These are phyloP conservation scores for Cryomyces minteri DNA, from an alignment of 495 filamentous ascomycete species.

Conservation along the genomic window DNA sequence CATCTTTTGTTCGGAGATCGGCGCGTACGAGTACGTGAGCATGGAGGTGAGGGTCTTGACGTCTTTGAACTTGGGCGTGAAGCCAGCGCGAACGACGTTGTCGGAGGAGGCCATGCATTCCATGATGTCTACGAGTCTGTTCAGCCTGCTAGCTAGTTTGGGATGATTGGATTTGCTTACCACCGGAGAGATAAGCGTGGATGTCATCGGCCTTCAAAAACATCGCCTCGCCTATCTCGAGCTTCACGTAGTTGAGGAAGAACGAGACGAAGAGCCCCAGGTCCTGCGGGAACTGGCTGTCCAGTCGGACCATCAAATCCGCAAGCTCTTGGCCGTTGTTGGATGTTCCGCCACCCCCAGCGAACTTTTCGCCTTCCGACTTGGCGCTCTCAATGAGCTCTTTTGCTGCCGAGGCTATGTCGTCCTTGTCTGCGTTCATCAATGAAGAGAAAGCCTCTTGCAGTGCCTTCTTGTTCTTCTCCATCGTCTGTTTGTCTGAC, in stretches of 20 bases:
- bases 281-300: conserved; percentile 59
- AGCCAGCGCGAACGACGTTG: conserved; percentile 92
- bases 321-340: conserved; percentile 51
- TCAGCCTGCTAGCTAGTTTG: background rate
- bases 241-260: conserved; percentile 65
- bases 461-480: conserved; percentile 64
- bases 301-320: conserved; percentile 53
- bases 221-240: conserved; percentile 81
- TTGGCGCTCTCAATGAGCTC: conserved; percentile 56
- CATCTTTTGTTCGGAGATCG: conserved; percentile 90
- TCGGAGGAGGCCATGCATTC: conserved; percentile 98
- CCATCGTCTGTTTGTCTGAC: conserved; percentile 32
- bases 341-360: conserved; percentile 38
- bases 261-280: conserved; percentile 65
- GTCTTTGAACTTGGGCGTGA: conserved; percentile 98
- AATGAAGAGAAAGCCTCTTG: conserved; percentile 53
- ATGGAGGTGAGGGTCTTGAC: conserved; percentile 77
- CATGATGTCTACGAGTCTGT: conserved; percentile 50
- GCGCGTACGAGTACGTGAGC: conserved; percentile 88
- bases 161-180: conserved; percentile 7
- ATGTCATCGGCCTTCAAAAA: conserved; percentile 94
- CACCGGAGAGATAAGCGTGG: conserved; percentile 83
- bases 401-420: conserved; percentile 41
- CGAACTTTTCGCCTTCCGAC: conserved; percentile 40
- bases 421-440: conserved; percentile 55